Evolutionary conservation across 129 eudicot species (phyloP), one percentile per base, ranked within the genome.

Genomic region (Flaveria bidentis): DNA sequence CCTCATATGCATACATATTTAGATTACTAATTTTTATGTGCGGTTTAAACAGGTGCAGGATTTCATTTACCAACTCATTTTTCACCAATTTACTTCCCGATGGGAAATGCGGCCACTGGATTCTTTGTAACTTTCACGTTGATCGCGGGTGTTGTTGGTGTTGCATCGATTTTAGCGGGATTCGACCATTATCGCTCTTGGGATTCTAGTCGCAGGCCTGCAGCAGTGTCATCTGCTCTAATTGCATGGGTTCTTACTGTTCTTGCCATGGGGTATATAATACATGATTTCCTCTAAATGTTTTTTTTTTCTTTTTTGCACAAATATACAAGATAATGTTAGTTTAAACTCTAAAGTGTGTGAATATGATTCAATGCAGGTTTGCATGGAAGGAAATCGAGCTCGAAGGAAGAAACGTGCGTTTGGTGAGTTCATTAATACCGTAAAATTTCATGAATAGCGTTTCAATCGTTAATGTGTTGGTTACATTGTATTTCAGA

Each of bases 91-190:
- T 84, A 85, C 68, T 93, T 93, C 78, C 98, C 98, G 0, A 93
- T 93, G 95, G 98, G 98, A 39, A 93, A 93, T 44, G 95, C 89
- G 0, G 96, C 95, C 42, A 93, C 98, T 14, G 98, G 98, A 39
- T 90, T 90, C 80, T 93, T 93, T 33, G 98, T 88, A 58, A 68
- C 81, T 17, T 93, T 88, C 68, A 65, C 95, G 14, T 41, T 93
- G 76, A 82, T 93, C 14, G 98, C 98, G 5, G 95, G 98, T 11
- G 98, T 93, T 9, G 95, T 88, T 52, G 98, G 98, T 16, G 80
- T 91, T 33, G 97, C 96, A 14, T 88, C 97, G 13, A 77, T 78
- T 72, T 76, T 94, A 73, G 67, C 91, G n/a, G 98, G 98, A 80
- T 22, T 89, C 15, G 78, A 80, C 82, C 89, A 94, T 63, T 62